Evolutionary conservation across 2,329 filamentous ascomycete species (phyloP), one percentile per base, ranked within the genome.

Genomic region (Xylaria sp.): DNA sequence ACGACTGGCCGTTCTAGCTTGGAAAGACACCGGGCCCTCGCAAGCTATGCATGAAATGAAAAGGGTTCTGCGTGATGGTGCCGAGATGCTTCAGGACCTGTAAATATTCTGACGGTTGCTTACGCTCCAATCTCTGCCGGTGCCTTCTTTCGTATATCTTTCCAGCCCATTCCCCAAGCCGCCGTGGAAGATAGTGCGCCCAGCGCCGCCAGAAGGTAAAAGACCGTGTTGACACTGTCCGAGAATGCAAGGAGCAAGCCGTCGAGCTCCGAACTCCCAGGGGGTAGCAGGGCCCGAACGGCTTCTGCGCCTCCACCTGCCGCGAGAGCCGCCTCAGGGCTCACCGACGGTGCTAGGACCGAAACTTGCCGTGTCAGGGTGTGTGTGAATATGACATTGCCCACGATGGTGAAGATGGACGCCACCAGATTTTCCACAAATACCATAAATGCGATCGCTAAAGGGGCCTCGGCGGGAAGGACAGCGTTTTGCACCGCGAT

Each of bases 111-210:
- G n/a, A n/a, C n/a, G n/a, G n/a, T n/a, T n/a, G n/a, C 28, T 46
- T 25, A 49, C 19, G 54, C 19, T 11, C 6, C 19, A 15, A 37
- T 28, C 17, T 38, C 31, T 15, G 23, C 42, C 2, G 38, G 15
- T 23, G n/a, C 33, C 21, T 61, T 43, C 45, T 54, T 61, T 5
- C 54, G 54, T 49, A 57, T 49, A 43, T 61, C 52, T 4, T 43
- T 31, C 58, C 51, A 61, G 12, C 51, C 58, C 58, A 57, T 61
- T n/a, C 58, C 58, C 51, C 43, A 56, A 19, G 58, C 14, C 21
- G 58, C 51, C 7, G 25, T 12, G 28, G 37, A 51, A 37, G 33
- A 43, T 14, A 56, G 23, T 7, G 21, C 38, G 4, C 33, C 58
- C 2, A 42, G n/a, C 25, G 51, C 51, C 5, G 12, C 2, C 38